Conservation (phyloP, 2,329 filamentous ascomycete species). For the Colletotrichum cereale region DNA sequence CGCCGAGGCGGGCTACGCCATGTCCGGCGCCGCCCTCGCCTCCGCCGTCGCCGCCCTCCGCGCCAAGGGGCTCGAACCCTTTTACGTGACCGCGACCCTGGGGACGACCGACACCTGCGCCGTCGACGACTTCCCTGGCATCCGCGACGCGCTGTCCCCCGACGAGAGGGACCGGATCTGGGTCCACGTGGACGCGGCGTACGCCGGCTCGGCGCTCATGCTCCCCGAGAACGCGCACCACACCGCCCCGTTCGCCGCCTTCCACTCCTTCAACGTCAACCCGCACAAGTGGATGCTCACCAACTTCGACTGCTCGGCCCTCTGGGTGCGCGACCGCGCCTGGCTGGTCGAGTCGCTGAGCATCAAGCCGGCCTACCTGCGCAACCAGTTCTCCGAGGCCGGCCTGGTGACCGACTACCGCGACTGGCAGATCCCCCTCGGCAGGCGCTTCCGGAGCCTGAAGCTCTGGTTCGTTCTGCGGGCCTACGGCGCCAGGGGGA, state of each 20-base stretch:
- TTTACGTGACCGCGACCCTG: slow-evolving; percentile 86
- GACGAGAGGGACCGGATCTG: slow-evolving; percentile 70
- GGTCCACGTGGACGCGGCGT: slow-evolving; percentile 95
- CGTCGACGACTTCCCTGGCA: slow-evolving; percentile 82
- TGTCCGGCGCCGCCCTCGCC: slow-evolving; percentile 75
- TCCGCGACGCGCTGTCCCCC: slow-evolving; percentile 62
- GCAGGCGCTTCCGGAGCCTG: slow-evolving; percentile 85
- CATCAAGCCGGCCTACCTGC: slow-evolving; percentile 84
- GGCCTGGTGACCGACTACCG: slow-evolving; percentile 94
- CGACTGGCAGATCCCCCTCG: slow-evolving; percentile 97
- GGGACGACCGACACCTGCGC: slow-evolving; percentile 92
- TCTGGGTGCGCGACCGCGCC: slow-evolving; percentile 81
- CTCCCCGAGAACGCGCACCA: slow-evolving; percentile 84
- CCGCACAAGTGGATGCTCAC: slow-evolving; percentile 98
- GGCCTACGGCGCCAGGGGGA: slow-evolving; percentile 81
- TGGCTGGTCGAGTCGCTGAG: slow-evolving; percentile 85
- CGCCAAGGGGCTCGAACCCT: slow-evolving; percentile 80
- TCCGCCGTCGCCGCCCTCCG: slow-evolving; percentile 74
- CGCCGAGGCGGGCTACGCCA: slow-evolving; percentile 73
- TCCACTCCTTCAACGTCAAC: slow-evolving; percentile 94
- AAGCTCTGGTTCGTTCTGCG: slow-evolving; percentile 97
- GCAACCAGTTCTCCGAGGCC: slow-evolving; percentile 83
- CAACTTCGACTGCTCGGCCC: slow-evolving; percentile 87
- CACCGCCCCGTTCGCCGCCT: slow-evolving; percentile 69
- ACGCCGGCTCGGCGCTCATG: slow-evolving; percentile 87